Evolutionary conservation across 2,329 filamentous ascomycete genomes (phyloP).

Genomic region (Diaporthe sp.): DNA sequence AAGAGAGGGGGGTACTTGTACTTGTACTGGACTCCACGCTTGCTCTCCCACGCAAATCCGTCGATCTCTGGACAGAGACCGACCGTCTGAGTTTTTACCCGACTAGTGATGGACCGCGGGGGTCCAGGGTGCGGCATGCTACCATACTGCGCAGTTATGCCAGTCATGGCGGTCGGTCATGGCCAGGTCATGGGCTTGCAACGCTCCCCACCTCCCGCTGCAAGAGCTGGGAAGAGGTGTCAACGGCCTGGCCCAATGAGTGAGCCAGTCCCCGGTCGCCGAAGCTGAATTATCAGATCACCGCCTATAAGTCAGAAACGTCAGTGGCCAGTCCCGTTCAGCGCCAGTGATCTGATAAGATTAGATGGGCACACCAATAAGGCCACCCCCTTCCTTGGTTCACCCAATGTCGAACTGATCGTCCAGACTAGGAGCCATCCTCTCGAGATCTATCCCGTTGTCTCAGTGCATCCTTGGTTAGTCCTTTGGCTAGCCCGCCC

Average conservation of each 20-base stretch:
- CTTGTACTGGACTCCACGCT: conserved; percentile 12
- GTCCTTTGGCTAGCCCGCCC: background rate
- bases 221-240: conserved; percentile 10
- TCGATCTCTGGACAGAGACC: conserved; percentile 1
- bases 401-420: background rate
- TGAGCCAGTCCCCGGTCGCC: background rate
- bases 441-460: background rate
- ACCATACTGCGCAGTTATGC: background rate
- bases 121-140: background rate
- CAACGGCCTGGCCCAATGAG: conserved; percentile 5
- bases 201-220: conserved; percentile 26
- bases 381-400: background rate
- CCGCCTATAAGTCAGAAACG: background rate
- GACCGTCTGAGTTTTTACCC: conserved; percentile 12
- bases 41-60: background rate
- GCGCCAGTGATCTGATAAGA: conserved; percentile 37
- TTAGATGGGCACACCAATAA: conserved; percentile 18
- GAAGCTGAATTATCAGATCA: conserved; percentile 2
- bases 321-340: background rate
- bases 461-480: background rate
- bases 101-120: conserved; percentile 7
- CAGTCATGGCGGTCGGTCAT: background rate
- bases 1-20: background rate
- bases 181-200: conserved; percentile 11
- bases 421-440: background rate